Percentiles rank a stretch among this genome's conserved stretches.
phyloP scores from a whole-genome alignment of 257 asterid species.

The Penstemon davidsonii region DNA sequence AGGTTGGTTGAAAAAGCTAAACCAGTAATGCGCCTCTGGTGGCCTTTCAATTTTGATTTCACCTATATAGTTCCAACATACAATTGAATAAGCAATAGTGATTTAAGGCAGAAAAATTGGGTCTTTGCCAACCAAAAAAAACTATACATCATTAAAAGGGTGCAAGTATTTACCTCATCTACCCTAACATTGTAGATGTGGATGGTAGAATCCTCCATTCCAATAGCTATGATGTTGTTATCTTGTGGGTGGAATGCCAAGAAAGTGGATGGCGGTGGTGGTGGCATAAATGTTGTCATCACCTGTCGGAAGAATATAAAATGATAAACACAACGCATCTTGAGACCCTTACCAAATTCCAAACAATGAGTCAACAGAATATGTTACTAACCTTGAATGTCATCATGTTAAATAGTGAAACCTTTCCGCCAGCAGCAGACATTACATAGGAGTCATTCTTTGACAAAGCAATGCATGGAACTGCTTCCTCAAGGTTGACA shows the following conservation, averaged over 20 bases:
- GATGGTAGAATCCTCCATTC: conserved; percentile 98
- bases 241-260: conserved; percentile 95
- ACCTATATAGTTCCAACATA: conserved; percentile 45
- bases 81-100: conserved; percentile 19
- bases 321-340: conserved; percentile 20
- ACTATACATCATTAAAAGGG: conserved; percentile 16
- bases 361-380: background rate
- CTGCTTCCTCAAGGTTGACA: conserved; percentile 78
- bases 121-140: background rate
- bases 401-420: conserved; percentile 80
- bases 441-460: conserved; percentile 81
- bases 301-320: conserved; percentile 43
- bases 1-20: conserved; percentile 85
- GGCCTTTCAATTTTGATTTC: conserved; percentile 79
- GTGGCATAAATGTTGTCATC: conserved; percentile 98
- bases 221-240: conserved; percentile 91
- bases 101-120: background rate
- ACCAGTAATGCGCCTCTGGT: conserved; percentile 89
- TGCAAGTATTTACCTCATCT: conserved; percentile 65
- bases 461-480: conserved; percentile 85
- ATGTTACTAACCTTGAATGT: conserved; percentile 60
- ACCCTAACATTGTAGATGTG: conserved; percentile 93
- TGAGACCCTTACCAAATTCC: background rate
- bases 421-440: conserved; percentile 88
- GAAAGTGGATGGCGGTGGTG: conserved; percentile 94